These are phyloP conservation scores for Raddia distichophylla DNA, from an alignment of 176 grass and related monocot species.

Conservation along the genomic window DNA sequence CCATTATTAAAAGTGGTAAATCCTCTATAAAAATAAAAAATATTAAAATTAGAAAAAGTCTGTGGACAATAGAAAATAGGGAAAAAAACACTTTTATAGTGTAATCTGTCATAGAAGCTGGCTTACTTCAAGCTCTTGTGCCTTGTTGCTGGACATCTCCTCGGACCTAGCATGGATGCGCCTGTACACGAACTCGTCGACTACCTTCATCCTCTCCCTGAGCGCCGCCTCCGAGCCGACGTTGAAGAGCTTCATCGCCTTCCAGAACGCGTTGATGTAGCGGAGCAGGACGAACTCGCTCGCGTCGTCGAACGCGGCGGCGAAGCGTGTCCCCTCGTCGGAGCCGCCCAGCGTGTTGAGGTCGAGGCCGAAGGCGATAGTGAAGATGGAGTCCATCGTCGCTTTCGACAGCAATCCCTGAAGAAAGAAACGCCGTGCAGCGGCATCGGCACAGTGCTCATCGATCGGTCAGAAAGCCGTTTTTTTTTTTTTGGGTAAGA, in stretches of 20 bases:
- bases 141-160: slow-evolving; percentile 24
- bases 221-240: slow-evolving; percentile 49
- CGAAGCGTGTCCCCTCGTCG: slow-evolving; percentile 45
- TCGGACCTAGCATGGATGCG: slow-evolving; percentile 27
- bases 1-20: too few relatives aligned
- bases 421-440: background rate
- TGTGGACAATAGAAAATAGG: too few relatives aligned
- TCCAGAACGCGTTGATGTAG: slow-evolving; percentile 65
- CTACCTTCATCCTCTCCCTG: slow-evolving; percentile 40
- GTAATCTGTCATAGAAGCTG: background rate
- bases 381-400: slow-evolving; percentile 75
- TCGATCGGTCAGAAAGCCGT: too few relatives aligned
- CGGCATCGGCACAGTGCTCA: background rate
- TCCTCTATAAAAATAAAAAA: too few relatives aligned
- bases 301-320: slow-evolving; percentile 70
- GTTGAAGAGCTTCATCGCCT: slow-evolving; percentile 47
- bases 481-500: too few relatives aligned
- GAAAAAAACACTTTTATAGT: too few relatives aligned
- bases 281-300: slow-evolving; percentile 57
- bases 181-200: slow-evolving; percentile 65
- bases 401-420: slow-evolving; percentile 55
- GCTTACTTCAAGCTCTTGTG: slow-evolving; percentile 23
- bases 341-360: slow-evolving; percentile 46
- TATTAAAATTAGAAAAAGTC: too few relatives aligned
- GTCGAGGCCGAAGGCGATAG: slow-evolving; percentile 57